Base-by-base conservation (phyloP, 768 basidiomycete species). In the Mycena galopus region DNA sequence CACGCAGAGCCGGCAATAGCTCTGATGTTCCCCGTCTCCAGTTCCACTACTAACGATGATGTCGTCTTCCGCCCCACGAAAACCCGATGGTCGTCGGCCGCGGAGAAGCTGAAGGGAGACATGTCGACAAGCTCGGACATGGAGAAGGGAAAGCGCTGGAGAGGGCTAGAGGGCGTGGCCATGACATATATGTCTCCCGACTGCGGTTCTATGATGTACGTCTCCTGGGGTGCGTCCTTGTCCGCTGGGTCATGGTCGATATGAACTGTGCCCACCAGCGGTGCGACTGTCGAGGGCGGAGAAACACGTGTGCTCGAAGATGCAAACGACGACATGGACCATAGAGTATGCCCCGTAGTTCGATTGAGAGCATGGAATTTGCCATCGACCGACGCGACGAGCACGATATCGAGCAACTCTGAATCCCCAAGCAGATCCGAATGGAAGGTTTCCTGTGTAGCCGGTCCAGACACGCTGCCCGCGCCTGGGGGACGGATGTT, bases 61-160 rank as follows among this genome's bases (percentile, higher is more conserved):
- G 96, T 97, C 80, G 96, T 93, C 82, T 98, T 98, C 79, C 90
- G 89, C 10, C 96, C 97, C 2, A 96, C 92, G 79, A 99, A 99
- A 27, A 94, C 86, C 50, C 94, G 88, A 11, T 84, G 85, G 59
- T 90, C 90, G 3, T 91, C 88, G 35, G 90, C 90, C 23, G 86
- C 88, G n/a, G 87, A 80, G 27, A 87, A 86, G 7, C 89, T 91
- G 80, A 97, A 97, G n/a, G 92, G 94, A 60, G 97, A 96, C 81
- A 95, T 84, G 74, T 97, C 94, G 77, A 98, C 96, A 74, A 99
- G 89, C 80, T 98, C 94, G 3, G 95, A 85, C 89, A 99, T 94
- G 60, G 96, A 92, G 74, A 97, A 89, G 1, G 96, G 96, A 72
- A 99, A 93, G 57, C 93, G 94, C 77, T 96, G 92, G 47, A 98